A percentile compares a stretch with the other conserved stretches of the same genome.
phyloP scores from a whole-genome alignment of 2,329 filamentous ascomycete species.

The Sordariomycetes sp. region DNA sequence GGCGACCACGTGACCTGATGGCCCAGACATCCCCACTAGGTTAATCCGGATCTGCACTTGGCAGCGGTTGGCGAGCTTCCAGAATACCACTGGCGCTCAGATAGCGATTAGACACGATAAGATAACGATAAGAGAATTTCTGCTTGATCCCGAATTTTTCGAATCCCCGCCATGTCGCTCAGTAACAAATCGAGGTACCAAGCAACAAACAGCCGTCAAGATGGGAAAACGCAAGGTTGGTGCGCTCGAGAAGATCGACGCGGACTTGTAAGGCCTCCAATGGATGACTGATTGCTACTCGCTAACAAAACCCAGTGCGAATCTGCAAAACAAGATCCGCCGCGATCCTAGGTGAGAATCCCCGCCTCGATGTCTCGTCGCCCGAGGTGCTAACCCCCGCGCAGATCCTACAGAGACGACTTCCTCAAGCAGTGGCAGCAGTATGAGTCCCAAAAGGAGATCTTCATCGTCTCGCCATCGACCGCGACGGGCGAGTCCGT shows the following conservation, averaged over 20 bases:
- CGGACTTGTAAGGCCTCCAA: slow-evolving; percentile 50
- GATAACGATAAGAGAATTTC: slow-evolving; percentile 4
- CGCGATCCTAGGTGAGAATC: slow-evolving; percentile 60
- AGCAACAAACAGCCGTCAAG: slow-evolving; percentile 7
- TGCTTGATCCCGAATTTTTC: neutral
- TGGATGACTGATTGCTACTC: slow-evolving; percentile 5
- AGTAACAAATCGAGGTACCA: neutral
- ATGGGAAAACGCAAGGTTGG: slow-evolving; percentile 86
- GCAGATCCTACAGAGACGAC: slow-evolving; percentile 76
- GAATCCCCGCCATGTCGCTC: neutral
- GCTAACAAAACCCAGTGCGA: slow-evolving; percentile 43
- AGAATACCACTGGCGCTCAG: neutral
- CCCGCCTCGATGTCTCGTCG: neutral
- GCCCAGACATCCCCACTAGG: too few species aligned
- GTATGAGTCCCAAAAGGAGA: slow-evolving; percentile 81
- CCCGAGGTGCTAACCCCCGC: slow-evolving; percentile 6
- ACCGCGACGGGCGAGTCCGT: slow-evolving; percentile 66
- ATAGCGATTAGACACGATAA: neutral
- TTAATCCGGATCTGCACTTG: neutral
- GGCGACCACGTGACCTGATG: too few species aligned
- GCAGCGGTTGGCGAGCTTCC: neutral
- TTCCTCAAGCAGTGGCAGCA: slow-evolving; percentile 81
- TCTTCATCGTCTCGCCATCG: slow-evolving; percentile 75
- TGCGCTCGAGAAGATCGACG: slow-evolving; percentile 90
- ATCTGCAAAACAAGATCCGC: slow-evolving; percentile 82